phyloP scores from a whole-genome alignment of 768 basidiomycete genomes.

The Leccinellum rugosiceps region DNA sequence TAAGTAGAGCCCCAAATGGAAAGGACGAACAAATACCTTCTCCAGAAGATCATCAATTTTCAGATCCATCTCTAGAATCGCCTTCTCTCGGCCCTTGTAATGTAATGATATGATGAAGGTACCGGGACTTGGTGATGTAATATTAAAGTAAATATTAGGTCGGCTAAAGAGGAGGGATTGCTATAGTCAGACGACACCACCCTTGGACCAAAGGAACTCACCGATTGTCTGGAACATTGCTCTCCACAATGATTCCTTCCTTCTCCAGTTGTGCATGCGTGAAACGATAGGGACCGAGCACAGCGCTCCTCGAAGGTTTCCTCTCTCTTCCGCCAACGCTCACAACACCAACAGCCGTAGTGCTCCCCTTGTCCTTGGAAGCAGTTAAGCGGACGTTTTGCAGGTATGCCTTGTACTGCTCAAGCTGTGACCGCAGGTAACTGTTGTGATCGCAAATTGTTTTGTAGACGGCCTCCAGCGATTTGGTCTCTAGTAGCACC shows the following conservation, averaged over 20 bases:
- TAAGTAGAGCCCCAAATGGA: conserved; percentile 13
- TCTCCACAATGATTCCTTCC: conserved; percentile 98
- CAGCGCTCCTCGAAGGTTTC: conserved; percentile 80
- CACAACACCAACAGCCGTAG: conserved; percentile 90
- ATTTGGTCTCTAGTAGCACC: conserved; percentile 87
- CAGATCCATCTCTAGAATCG: conserved; percentile 98
- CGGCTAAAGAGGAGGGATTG: conserved; percentile 49
- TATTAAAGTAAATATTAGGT: conserved; percentile 98
- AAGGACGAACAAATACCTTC: conserved; percentile 57
- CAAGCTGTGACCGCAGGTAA: conserved; percentile 91
- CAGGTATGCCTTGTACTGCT: conserved; percentile 99
- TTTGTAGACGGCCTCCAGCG: conserved; percentile 96
- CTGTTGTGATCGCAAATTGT: conserved; percentile 99
- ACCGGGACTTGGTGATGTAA: conserved; percentile 95
- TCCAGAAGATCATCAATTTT: conserved; percentile 98
- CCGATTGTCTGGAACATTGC: conserved; percentile 98
- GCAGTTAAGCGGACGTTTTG: conserved; percentile 93
- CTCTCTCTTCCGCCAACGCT: conserved; percentile 97
- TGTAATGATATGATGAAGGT: conserved; percentile 99
- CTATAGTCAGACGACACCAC: neutral
- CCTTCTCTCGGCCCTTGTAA: conserved; percentile 98
- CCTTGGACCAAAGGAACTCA: conserved; percentile 32
- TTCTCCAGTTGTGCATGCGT: conserved; percentile 98
- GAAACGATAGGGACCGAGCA: conserved; percentile 94
- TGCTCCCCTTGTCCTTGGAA: conserved; percentile 83